Base-by-base conservation (phyloP, 2,329 filamentous ascomycete genomes). In the Fusarium lyarnte region DNA sequence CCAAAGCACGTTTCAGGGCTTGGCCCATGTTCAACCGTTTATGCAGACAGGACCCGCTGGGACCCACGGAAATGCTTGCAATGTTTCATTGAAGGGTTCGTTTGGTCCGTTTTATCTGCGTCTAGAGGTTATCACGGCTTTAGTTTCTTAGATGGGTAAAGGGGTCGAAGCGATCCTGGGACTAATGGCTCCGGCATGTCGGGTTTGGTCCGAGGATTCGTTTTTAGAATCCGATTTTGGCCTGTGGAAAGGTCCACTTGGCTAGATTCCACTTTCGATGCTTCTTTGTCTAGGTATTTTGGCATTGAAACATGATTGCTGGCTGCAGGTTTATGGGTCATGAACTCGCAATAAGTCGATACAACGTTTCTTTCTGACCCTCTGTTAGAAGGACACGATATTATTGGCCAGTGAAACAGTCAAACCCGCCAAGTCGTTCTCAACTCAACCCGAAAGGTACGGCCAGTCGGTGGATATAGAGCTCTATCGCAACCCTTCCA, bases 1-100 rank as follows among this genome's bases (percentile, higher is more conserved):
- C 2, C 2, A 39, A 33, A 36, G 63, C 63, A 67, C 41, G 64
- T 67, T 67, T 61, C 46, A 47, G 54, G 55, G 16, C 17, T 17
- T 53, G 53, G 25, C 23, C 41, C 25, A 47, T 33, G 45, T 23
- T 33, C 3, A 19, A 21, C 36, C 14, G 39, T 41, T 39, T 57
- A 42, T 62, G 54, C 14, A 31, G 27, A 31, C 4, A 35, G 4
- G 47, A 51, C 51, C 42, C 35, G 16, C 60, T 25, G 23, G 23
- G 13, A 16, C 31, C 16, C 12, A 31, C 41, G 8, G 1, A 42
- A 42, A 31, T 57, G 16, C 23, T 27, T 41, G 41, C n/a, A 17
- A 47, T 53, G 41, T 65, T 63, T 36, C 42, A 61, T 61, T 42
- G 14, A n/a, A 10, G 19, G 7, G 23, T 5, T 38, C 33, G 14